These are phyloP conservation scores for Discostella pseudostelligera DNA, from an alignment of 108 stramenopile species.

Conservation along the genomic window DNA sequence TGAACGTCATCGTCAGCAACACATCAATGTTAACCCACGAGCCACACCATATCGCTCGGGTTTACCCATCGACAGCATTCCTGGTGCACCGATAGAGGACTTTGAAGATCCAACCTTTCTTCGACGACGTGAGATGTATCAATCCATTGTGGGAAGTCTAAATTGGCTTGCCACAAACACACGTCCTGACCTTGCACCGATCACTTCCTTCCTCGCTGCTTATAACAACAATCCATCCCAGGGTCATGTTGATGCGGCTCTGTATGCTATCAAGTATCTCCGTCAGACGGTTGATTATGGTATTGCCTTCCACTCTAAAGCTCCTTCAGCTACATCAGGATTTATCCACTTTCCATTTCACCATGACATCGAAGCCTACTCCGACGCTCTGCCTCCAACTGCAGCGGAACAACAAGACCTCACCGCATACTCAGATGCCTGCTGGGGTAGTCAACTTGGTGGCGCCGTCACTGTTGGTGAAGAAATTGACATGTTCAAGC, in stretches of 20 bases:
- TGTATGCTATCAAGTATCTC: neutral
- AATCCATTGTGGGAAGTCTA: no score
- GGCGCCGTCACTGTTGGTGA: neutral
- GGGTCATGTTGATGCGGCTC: neutral
- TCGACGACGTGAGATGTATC: no score
- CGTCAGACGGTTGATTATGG: neutral
- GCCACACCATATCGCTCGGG: conserved; percentile 28
- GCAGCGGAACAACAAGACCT: neutral
- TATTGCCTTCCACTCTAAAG: neutral
- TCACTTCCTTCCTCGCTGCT: neutral
- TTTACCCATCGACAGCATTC: conserved; percentile 26
- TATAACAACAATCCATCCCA: neutral
- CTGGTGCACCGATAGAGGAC: no score
- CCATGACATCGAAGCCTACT: neutral
- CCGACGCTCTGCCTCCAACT: neutral
- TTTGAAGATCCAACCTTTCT: no score
- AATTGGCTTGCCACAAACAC: neutral
- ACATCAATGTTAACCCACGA: neutral
- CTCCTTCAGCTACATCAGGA: neutral
- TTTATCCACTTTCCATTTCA: neutral
- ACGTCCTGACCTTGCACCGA: neutral
- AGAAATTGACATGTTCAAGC: neutral
- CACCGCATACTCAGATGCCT: neutral
- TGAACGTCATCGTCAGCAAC: conserved; percentile 11
- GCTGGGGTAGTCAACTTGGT: neutral